A percentile compares a stretch with the other conserved stretches of the same genome.
Conservation (phyloP, 2,329 filamentous ascomycete genomes). For the Diaporthe sp. region DNA sequence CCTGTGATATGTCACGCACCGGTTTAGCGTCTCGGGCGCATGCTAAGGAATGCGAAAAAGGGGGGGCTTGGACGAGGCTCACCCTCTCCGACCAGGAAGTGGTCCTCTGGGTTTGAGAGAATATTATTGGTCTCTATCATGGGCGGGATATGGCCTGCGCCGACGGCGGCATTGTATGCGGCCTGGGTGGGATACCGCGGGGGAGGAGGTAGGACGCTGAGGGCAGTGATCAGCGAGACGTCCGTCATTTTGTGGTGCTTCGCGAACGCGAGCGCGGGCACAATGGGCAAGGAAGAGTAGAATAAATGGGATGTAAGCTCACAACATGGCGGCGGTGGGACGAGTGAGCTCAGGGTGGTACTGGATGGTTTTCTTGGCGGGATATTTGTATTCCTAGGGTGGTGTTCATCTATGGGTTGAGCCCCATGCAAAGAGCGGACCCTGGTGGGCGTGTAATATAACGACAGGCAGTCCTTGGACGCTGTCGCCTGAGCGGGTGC, state of each 20-base stretch:
- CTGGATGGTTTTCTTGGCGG: constrained; percentile 14
- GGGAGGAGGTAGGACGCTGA: constrained; percentile 85
- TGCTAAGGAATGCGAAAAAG: background rate
- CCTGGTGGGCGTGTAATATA: constrained; percentile 2
- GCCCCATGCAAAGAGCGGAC: constrained; percentile 26
- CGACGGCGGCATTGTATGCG: constrained; percentile 78
- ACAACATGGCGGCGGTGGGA: constrained; percentile 32
- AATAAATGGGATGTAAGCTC: constrained; percentile 17
- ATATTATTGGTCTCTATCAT: constrained; percentile 96
- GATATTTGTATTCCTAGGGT: constrained; percentile 26
- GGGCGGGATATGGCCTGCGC: constrained; percentile 74
- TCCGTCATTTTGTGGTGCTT: constrained; percentile 27
- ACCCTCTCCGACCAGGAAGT: constrained; percentile 95
- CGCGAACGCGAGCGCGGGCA: background rate
- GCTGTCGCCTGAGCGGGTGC: background rate
- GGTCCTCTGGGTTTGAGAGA: constrained; percentile 85
- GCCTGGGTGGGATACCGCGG: constrained; percentile 82
- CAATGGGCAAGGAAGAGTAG: background rate
- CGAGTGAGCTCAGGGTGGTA: constrained; percentile 16
- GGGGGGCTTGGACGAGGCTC: constrained; percentile 37
- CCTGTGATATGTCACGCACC: constrained; percentile 61
- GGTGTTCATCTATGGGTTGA: constrained; percentile 20
- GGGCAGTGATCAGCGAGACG: constrained; percentile 36
- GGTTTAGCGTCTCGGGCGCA: constrained; percentile 14
- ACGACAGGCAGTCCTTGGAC: constrained; percentile 2